These are phyloP conservation scores for Calvatia gigantea DNA, from an alignment of 768 basidiomycete genomes.

Conservation along the genomic window DNA sequence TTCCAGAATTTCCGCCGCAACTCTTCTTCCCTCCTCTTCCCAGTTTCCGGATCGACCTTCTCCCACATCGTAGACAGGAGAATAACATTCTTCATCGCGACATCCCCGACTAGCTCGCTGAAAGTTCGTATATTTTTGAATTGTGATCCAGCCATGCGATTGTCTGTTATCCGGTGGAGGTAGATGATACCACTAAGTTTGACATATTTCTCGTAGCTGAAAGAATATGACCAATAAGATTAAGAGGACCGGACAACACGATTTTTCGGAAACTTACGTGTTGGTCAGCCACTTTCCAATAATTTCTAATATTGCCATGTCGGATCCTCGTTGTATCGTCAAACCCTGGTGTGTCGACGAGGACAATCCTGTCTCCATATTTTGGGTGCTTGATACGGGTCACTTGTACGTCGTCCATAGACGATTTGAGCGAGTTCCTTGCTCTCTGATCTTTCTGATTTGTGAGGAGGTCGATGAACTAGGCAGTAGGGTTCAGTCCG, in stretches of 20 bases:
- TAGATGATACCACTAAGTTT: constrained; percentile 34
- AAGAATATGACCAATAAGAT: not conserved
- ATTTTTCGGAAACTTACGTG: not conserved
- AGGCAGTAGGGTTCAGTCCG: too few species aligned
- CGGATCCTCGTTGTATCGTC: constrained; percentile 1
- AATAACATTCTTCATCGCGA: constrained; percentile 39
- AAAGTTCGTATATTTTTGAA: constrained; percentile 43
- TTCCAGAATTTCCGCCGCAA: constrained; percentile 38
- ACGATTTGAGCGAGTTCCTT: not conserved
- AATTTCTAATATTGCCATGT: constrained; percentile 2
- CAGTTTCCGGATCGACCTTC: constrained; percentile 25
- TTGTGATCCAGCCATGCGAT: constrained; percentile 37
- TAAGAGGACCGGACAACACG: not conserved
- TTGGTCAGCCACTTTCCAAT: constrained; percentile 1
- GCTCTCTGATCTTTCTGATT: not conserved
- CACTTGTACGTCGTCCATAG: not conserved
- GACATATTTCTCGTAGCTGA: not conserved
- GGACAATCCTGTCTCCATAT: constrained; percentile 7
- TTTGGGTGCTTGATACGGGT: constrained; percentile 1
- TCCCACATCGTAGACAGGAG: constrained; percentile 52
- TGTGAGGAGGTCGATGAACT: constrained; percentile 11
- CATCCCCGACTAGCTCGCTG: constrained; percentile 42
- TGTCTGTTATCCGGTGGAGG: constrained; percentile 40
- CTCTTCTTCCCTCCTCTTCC: constrained; percentile 34
- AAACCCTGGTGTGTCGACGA: constrained; percentile 12